Conservation (phyloP, 148 eudicot genomes). For the Heliamphora exappendiculata region DNA sequence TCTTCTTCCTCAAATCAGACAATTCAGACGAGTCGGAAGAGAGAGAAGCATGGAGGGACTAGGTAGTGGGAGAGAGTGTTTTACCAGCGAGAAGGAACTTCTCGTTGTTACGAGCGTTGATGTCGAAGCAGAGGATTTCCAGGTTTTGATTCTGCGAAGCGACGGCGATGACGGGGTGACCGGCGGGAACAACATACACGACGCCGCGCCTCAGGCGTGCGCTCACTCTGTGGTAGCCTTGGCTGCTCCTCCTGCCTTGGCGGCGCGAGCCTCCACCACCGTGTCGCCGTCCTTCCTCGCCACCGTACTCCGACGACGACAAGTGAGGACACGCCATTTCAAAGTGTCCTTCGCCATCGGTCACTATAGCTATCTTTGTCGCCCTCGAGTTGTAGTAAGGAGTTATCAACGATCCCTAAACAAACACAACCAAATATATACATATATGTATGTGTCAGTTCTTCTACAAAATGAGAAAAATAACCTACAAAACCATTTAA, state of each 20-base stretch:
- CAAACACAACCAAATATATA: neutral
- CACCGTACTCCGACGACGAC: slow-evolving; percentile 12
- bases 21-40: no score
- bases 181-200: slow-evolving; percentile 62
- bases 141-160: slow-evolving; percentile 59
- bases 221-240: slow-evolving; percentile 46
- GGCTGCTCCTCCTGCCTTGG: slow-evolving; percentile 17
- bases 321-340: slow-evolving; percentile 88
- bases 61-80: neutral
- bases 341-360: slow-evolving; percentile 49
- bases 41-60: no score
- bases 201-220: slow-evolving; percentile 36
- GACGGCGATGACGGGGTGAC: slow-evolving; percentile 55
- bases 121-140: slow-evolving; percentile 44
- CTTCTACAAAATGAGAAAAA: no score
- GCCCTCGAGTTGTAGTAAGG: slow-evolving; percentile 63
- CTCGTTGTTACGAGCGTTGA: slow-evolving; percentile 49
- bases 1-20: no score
- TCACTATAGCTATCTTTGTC: slow-evolving; percentile 48
- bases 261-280: slow-evolving; percentile 8
- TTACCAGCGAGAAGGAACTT: slow-evolving; percentile 52
- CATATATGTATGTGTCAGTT: neutral
- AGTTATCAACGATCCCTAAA: slow-evolving; percentile 51
- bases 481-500: no score
- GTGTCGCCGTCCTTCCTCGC: neutral